phyloP scores from a whole-genome alignment of 345 rosid species.

The Iberis pinnata region DNA sequence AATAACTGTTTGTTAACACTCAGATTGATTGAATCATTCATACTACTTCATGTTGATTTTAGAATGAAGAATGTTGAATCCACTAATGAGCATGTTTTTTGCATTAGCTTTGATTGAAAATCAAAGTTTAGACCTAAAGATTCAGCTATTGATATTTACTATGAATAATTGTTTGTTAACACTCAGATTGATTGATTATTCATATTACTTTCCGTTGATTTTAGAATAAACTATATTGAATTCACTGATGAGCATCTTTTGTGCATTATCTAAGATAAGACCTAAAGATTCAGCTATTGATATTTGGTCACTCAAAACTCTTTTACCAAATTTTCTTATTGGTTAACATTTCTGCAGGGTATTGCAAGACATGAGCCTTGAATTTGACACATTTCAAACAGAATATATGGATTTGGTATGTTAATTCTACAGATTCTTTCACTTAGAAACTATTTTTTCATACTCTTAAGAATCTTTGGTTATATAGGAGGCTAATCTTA shows the following conservation, averaged over 20 bases:
- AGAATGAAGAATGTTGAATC: neutral
- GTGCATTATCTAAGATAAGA: neutral
- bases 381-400: slow-evolving; percentile 42
- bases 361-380: slow-evolving; percentile 65
- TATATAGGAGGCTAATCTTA: slow-evolving; percentile 45
- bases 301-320: neutral
- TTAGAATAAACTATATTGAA: neutral
- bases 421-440: slow-evolving; percentile 17
- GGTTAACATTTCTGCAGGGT: slow-evolving; percentile 37
- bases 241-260: slow-evolving; percentile 1
- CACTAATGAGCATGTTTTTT: neutral
- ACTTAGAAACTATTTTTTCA: neutral
- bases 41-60: neutral
- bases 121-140: neutral
- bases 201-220: neutral
- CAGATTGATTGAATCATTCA: no score
- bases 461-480: slow-evolving; percentile 30
- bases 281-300: neutral
- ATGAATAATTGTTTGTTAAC: no score
- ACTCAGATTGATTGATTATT: slow-evolving; percentile 10
- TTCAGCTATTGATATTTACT: neutral
- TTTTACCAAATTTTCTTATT: slow-evolving; percentile 9
- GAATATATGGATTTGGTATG: slow-evolving; percentile 67
- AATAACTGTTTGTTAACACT: no score
- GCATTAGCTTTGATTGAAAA: no score